These are phyloP conservation scores for Aulographum hederae DNA, from an alignment of 2,329 filamentous ascomycete species.

Conservation along the genomic window DNA sequence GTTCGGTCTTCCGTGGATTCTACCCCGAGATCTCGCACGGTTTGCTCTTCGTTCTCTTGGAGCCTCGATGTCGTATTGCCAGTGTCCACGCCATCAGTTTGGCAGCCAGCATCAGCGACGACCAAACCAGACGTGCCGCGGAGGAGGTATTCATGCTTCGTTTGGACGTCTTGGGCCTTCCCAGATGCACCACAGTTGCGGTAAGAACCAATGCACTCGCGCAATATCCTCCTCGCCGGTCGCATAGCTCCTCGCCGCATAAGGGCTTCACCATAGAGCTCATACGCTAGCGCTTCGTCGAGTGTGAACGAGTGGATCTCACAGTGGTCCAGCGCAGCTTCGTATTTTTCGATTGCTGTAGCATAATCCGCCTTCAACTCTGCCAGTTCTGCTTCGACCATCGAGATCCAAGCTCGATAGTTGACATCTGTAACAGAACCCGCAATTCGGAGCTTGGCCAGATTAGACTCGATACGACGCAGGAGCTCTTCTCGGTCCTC, in stretches of 20 bases:
- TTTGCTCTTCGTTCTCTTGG: constrained; percentile 23
- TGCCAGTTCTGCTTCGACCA: constrained; percentile 49
- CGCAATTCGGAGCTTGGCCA: constrained; percentile 45
- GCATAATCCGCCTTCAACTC: constrained; percentile 39
- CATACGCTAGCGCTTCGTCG: constrained; percentile 56
- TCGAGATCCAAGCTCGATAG: constrained; percentile 49
- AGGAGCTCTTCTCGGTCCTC: constrained; percentile 29
- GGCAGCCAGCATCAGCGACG: constrained; percentile 43
- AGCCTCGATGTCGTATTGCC: constrained; percentile 23
- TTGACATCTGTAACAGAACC: constrained; percentile 48
- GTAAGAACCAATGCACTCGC: constrained; percentile 50
- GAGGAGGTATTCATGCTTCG: constrained; percentile 49
- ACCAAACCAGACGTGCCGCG: constrained; percentile 31
- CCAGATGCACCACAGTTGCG: constrained; percentile 51
- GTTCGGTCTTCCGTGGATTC: constrained; percentile 26
- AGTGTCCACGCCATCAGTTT: constrained; percentile 46
- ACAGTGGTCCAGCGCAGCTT: constrained; percentile 54
- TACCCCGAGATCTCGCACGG: constrained; percentile 14
- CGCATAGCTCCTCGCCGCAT: constrained; percentile 45
- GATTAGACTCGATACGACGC: constrained; percentile 33
- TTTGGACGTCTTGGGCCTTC: constrained; percentile 48
- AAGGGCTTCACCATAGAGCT: constrained; percentile 56
- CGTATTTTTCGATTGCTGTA: constrained; percentile 43
- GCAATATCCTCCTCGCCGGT: constrained; percentile 49
- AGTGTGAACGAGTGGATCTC: constrained; percentile 47